Evolutionary conservation across 306 rosid genomes (phyloP), one percentile per base, ranked within the genome.

Genomic region (Abrus pulchellus): DNA sequence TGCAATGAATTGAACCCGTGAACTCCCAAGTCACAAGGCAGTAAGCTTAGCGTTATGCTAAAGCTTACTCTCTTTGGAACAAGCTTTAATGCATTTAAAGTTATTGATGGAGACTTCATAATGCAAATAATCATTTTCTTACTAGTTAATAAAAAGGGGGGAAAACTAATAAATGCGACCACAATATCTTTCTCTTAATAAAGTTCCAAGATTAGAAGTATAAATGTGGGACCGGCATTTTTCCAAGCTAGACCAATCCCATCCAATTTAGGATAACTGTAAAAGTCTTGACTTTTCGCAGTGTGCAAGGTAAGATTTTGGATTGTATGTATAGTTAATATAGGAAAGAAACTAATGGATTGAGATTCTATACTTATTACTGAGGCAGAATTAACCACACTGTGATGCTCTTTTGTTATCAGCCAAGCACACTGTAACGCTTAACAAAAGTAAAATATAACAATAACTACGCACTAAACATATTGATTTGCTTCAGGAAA

Each of bases 301-400:
- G 45, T 61, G 50, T 38, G 77, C 74, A 74, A 73, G 55, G 71
- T 77, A 65, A 36, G 27, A 29, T 68, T 53, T 72, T 53, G 69
- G 83, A 77, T 9, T 52, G 59, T 53, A 12, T 48, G 50, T 9
- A 48, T 45, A 75, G 69, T 50, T 70, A 63, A 71, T 63, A 56
- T 57, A 81, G 73, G 80, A 85, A 81, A 81, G 48, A 81, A 67
- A 67, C 57, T 5, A 38, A 62, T 28, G 44, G 45, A 48, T 48
- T 71, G 47, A 45, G 63, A 81, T 57, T n/a, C 11, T 49, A 48
- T 49, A 76, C 54, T 64, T 72, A 56, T 55, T 48, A 61, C 7
- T 28, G 0, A 43, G 57, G 59, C 44, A 68, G 34, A 49, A 62
- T 62, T 57, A 80, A 14, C 52, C 56, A 63, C 60, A 20, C 20